These are phyloP conservation scores for Penicillium chermesinum DNA, from an alignment of 495 filamentous ascomycete species.

Conservation along the genomic window DNA sequence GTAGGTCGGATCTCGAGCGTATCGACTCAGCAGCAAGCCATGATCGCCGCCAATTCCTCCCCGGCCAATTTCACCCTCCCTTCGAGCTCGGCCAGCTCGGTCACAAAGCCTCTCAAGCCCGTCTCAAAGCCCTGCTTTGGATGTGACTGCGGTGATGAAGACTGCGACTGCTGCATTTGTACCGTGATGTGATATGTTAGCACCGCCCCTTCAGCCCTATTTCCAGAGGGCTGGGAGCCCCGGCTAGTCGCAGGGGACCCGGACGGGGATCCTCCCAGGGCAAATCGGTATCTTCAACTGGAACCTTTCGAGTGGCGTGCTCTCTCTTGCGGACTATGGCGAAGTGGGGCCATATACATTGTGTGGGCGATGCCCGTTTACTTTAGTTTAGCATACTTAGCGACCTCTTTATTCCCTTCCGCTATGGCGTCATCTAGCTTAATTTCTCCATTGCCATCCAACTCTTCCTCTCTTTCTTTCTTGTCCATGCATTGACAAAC, in stretches of 20 bases:
- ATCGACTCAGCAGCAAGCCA: background rate
- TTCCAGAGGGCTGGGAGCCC: background rate
- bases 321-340: too few relatives aligned
- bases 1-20: background rate
- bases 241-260: too few relatives aligned
- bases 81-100: constrained; percentile 31
- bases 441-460: background rate
- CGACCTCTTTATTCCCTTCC: background rate
- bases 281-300: too few relatives aligned
- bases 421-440: background rate
- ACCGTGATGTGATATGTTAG: constrained; percentile 38
- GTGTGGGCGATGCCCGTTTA: too few relatives aligned
- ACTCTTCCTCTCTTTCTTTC: too few relatives aligned
- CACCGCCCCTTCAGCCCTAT: background rate
- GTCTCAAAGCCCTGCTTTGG: constrained; percentile 44
- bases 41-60: constrained; percentile 18
- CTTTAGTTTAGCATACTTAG: background rate
- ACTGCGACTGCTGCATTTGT: constrained; percentile 43
- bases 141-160: constrained; percentile 41
- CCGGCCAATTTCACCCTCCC: constrained; percentile 30
- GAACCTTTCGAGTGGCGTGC: too few relatives aligned
- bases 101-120: constrained; percentile 39
- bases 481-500: too few relatives aligned
- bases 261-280: too few relatives aligned
- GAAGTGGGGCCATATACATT: background rate